These are phyloP conservation scores for Gossypium australe DNA, from an alignment of 345 rosid genomes.

Conservation along the genomic window DNA sequence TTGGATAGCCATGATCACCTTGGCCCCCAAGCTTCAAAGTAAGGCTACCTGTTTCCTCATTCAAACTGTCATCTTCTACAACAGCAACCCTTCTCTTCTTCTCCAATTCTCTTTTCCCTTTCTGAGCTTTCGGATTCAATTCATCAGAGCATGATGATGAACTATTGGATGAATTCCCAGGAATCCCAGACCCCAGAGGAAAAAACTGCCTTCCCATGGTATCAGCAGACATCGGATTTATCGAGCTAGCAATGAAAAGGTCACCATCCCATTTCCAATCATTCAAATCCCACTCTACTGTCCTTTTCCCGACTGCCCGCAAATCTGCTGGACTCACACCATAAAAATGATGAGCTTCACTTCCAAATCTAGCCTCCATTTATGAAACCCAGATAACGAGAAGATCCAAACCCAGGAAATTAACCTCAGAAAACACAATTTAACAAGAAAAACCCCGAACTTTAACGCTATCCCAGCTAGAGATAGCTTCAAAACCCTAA, in stretches of 20 bases:
- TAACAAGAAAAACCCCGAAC: constrained; percentile 2
- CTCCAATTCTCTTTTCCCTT: constrained; percentile 55
- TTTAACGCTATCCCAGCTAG: constrained; percentile 20
- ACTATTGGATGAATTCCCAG: constrained; percentile 75
- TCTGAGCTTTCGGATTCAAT: constrained; percentile 42
- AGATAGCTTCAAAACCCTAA: constrained; percentile 35
- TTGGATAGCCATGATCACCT: constrained; percentile 48
- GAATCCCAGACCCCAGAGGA: constrained; percentile 40
- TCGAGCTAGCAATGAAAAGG: constrained; percentile 72
- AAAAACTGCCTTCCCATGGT: constrained; percentile 45
- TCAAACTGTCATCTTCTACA: constrained; percentile 46
- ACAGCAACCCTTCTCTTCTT: constrained; percentile 71
- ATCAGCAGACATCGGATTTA: constrained; percentile 44
- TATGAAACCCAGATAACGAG: constrained; percentile 22
- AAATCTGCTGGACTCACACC: constrained; percentile 41
- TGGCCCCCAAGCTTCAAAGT: constrained; percentile 70
- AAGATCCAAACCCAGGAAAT: constrained; percentile 18
- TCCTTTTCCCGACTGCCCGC: constrained; percentile 56
- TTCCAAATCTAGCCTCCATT: constrained; percentile 82
- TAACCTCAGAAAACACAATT: constrained; percentile 15
- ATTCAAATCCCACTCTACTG: constrained; percentile 82
- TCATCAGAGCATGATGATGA: constrained; percentile 86
- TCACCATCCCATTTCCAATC: constrained; percentile 99
- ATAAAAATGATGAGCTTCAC: constrained; percentile 52
- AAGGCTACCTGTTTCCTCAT: constrained; percentile 46